Conservation (phyloP, 176 grass and related monocot genomes). For the Avena atlantica region DNA sequence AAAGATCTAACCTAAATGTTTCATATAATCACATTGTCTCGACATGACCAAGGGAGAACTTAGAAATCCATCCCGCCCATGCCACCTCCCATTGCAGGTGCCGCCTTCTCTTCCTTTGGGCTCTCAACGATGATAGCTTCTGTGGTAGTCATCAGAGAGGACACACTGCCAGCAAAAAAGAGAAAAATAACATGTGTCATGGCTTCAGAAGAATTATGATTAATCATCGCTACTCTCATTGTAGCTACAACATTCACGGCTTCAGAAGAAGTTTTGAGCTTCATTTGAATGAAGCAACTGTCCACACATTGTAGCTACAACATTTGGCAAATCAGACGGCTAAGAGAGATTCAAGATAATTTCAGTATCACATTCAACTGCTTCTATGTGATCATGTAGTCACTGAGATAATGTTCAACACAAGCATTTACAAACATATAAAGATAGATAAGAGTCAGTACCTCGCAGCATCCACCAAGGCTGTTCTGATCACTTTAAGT, state of each 20-base stretch:
- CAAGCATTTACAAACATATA: neutral
- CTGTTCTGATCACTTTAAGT: conserved; percentile 84
- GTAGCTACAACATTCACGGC: neutral
- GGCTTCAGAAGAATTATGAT: neutral
- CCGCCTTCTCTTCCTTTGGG: conserved; percentile 47
- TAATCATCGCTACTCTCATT: neutral
- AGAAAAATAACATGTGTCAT: neutral
- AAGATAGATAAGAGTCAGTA: neutral
- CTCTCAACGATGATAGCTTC: conserved; percentile 74
- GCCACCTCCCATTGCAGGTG: conserved; percentile 42
- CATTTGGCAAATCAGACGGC: no score
- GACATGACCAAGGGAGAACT: neutral
- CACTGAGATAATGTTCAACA: neutral
- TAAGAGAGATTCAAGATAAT: no score
- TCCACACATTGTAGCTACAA: neutral
- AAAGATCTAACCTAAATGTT: conserved; percentile 9
- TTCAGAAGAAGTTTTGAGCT: no score
- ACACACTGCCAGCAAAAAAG: conserved; percentile 57
- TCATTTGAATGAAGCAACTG: conserved; percentile 1
- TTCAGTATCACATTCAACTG: no score
- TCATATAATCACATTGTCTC: conserved; percentile 38
- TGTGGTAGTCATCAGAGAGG: conserved; percentile 75
- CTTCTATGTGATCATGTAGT: neutral
- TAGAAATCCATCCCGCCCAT: conserved; percentile 70
- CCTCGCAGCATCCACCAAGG: conserved; percentile 77